Base-by-base conservation (phyloP, 176 grass and related monocot genomes). In the Luzula sylvatica region DNA sequence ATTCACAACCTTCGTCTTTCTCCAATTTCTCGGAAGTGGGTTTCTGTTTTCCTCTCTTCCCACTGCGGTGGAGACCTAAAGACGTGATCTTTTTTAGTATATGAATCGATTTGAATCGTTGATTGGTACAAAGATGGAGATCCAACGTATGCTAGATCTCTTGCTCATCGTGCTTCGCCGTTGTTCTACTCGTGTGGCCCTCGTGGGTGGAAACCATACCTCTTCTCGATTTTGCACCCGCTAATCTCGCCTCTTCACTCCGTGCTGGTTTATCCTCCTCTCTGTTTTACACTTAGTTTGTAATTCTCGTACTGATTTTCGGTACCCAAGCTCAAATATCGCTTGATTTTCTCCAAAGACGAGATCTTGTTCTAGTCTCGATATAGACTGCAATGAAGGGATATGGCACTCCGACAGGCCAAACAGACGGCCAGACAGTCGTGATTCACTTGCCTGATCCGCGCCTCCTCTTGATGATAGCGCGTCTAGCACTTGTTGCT, bases 121-220 rank as follows among this genome's bases (percentile, higher is more conserved):
- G 44, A 49, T 63, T 58, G 69, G 50, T 29, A 8, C 35, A 26
- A 20, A 32, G 55, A 93, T 93, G 87, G 87, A 86, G 57, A 21
- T 71, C 55, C 65, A 93, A 75, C 76, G 81, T 46, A 69, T 78
- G 49, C 65, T 15, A 9, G 65, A 72, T 46, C 73, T 85, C 51
- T 59, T 92, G 69, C 69, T 86, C 76, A 72, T 93, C 72, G 69
- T 67, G 55, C 73, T 50, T 38, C 61, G 73, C 43, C 61, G 72
- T 53, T 55, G 50, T 50, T 72, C 15, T 61, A 24, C 72, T 58
- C 87, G 81, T 60, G 72, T 93, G 42, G 87, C 77, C 59, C 87
- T 93, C 81, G 81, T 93, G 81, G 87, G 87, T 78, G 87, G 87
- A 52, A 93, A 93, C 77, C 87, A 93, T 78, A 93, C 87, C 61